Evolutionary conservation across 768 basidiomycete genomes (phyloP), one percentile per base, ranked within the genome.

Genomic region (Suillus decipiens): DNA sequence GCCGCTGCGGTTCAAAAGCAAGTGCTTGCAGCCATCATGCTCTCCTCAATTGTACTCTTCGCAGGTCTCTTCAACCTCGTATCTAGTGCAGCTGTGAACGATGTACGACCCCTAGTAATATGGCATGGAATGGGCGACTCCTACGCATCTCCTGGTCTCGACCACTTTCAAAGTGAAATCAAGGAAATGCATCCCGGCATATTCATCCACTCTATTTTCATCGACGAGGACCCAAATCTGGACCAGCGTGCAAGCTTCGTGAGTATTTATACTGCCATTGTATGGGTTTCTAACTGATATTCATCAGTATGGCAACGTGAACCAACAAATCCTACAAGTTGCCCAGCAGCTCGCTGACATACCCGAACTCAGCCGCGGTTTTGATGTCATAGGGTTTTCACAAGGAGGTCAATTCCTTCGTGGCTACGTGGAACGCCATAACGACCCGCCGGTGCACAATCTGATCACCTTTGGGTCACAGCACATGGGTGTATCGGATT

Each of bases 371-470:
- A 64, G 78, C 55, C 69, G 69, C 34, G 93, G 93, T 3, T 95
- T 95, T 67, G 92, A 94, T 71, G 93, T 90, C 17, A 87, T 95
- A 59, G 93, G 93, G 1, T 89, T 95, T 74, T 95, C 93, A 1
- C 93, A 95, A 83, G 93, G 89, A 22, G 93, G 93, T 6, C 93
- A 93, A 70, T 95, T 95, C 73, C 81, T 94, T 42, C 85, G 93
- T n/a, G 92, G 88, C 36, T 95, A 92, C 67, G 84, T 90, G 22
- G 89, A 95, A 68, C 79, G 85, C 28, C 87, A 87, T 73, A 93
- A 93, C 71, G 70, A 74, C 3, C 93, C 92, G 0, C 87, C 87
- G 0, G 78, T 94, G 4, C 79, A 88, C 72, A 95, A 94, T 73
- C 84, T 95, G 66, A 85, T 95, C 54, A 93, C 92, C 0, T 94